These are phyloP conservation scores for Candida peoriensis DNA, from an alignment of 805 yeast species.

Conservation along the genomic window DNA sequence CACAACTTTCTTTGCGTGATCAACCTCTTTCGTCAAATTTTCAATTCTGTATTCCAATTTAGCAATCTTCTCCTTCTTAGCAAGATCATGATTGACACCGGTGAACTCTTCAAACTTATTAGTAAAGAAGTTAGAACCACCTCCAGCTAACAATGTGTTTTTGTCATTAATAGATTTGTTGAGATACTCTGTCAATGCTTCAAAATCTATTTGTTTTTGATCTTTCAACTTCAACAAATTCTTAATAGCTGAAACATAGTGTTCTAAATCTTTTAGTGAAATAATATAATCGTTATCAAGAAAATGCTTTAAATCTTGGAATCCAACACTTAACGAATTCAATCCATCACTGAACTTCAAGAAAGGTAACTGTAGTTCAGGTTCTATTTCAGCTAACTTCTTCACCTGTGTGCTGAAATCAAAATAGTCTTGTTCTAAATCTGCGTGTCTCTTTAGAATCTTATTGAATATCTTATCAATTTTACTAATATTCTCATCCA, in stretches of 20 bases:
- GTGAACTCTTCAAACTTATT: conserved; percentile 57
- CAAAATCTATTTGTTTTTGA: conserved; percentile 86
- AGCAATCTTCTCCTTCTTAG: conserved; percentile 45
- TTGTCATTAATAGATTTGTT: conserved; percentile 67
- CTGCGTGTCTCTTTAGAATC: conserved; percentile 66
- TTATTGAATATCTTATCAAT: conserved; percentile 75
- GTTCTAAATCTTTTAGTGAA: conserved; percentile 81
- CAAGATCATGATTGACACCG: conserved; percentile 55
- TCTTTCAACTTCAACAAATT: conserved; percentile 78
- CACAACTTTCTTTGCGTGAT: conserved; percentile 43
- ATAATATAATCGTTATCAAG: conserved; percentile 80
- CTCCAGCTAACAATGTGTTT: conserved; percentile 45
- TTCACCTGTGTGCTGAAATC: conserved; percentile 66
- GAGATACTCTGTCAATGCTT: conserved; percentile 76
- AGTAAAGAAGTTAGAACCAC: conserved; percentile 48
- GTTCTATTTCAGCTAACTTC: conserved; percentile 59
- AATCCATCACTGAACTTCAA: conserved; percentile 44
- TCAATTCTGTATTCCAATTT: conserved; percentile 46
- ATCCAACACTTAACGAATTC: conserved; percentile 36
- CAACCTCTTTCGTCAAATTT: conserved; percentile 45
- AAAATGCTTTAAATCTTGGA: conserved; percentile 39
- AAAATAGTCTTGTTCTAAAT: conserved; percentile 66
- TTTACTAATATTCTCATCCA: conserved; percentile 76
- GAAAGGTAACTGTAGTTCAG: conserved; percentile 31
- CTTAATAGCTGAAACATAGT: conserved; percentile 62